Evolutionary conservation across 2,329 filamentous ascomycete species (phyloP), one percentile per base, ranked within the genome.

Genomic region (Ilyonectria sp.): DNA sequence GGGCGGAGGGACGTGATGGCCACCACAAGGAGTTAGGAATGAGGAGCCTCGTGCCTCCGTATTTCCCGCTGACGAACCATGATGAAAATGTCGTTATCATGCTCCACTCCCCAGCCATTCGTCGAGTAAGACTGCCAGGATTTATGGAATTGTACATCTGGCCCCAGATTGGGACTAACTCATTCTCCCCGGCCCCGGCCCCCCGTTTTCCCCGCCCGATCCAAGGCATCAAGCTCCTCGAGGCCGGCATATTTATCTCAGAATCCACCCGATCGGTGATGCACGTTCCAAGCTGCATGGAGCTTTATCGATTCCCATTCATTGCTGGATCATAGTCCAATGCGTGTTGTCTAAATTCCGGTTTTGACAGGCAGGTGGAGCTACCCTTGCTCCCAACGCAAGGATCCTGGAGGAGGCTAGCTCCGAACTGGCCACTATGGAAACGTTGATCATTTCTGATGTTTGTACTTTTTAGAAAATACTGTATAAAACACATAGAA

Each of bases 221-320:
- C n/a, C 17, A n/a, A n/a, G 5, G n/a, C 15, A n/a, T 53, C 59
- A 23, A 50, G 60, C 40, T 40, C 49, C 21, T 59, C 40, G 31
- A 47, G 11, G 47, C 33, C 21, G 49, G 40, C 31, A 35, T 23
- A 33, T 33, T 43, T 55, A 60, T 65, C 63, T 60, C 6, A 43
- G 50, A 65, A 61, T 53, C 63, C 63, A 60, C 57, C 46, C 33
- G 63, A 65, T 61, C 52, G 63, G 52, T 43, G 52, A 57, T 61
- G 61, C 61, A 58, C 29, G 47, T 43, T 58, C 53, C 33, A 23
- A 31, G 31, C 49, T 54, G 37, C 33, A 46, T 33, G 31, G 11
- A 33, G 31, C 31, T 33, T 33, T 33, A 11, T 33, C 31, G 8
- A 9, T 33, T 33, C 11, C 31, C 31, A 9, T 11, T 33, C 8